Conservation (phyloP, 2,329 filamentous ascomycete genomes). For the Shiraia sp. region DNA sequence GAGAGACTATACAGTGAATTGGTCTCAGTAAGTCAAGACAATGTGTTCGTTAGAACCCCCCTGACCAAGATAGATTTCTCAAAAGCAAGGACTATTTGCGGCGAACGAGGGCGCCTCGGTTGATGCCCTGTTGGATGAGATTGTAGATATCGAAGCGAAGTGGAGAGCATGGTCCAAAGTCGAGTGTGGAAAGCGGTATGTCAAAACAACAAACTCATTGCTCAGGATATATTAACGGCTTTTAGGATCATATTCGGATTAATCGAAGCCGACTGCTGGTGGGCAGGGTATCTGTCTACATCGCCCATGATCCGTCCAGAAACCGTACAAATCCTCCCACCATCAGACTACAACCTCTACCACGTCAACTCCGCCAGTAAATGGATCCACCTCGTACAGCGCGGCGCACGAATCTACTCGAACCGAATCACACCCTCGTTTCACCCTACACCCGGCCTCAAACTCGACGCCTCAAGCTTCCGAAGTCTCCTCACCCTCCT, state of each 20-base stretch:
- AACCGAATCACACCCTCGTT: slow-evolving; percentile 40
- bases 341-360: slow-evolving; percentile 52
- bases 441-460: slow-evolving; percentile 36
- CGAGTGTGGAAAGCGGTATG: slow-evolving; percentile 54
- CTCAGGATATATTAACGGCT: too few relatives aligned
- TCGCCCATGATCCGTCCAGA: slow-evolving; percentile 53
- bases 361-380: slow-evolving; percentile 44
- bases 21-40: slow-evolving; percentile 44
- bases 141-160: slow-evolving; percentile 50
- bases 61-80: slow-evolving; percentile 45
- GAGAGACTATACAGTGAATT: slow-evolving; percentile 57
- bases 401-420: slow-evolving; percentile 34
- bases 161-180: slow-evolving; percentile 60
- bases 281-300: slow-evolving; percentile 53
- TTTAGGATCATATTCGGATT: slow-evolving; percentile 51
- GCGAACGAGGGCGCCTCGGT: slow-evolving; percentile 46
- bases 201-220: background rate
- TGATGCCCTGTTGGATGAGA: slow-evolving; percentile 48
- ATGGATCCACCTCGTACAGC: slow-evolving; percentile 38
- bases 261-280: slow-evolving; percentile 54
- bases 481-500: slow-evolving; percentile 38
- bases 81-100: slow-evolving; percentile 56
- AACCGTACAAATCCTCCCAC: slow-evolving; percentile 51
- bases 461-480: slow-evolving; percentile 35
- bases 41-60: background rate